Base-by-base conservation (phyloP, 108 stramenopile species). In the Aurantiochytrium sp. region DNA sequence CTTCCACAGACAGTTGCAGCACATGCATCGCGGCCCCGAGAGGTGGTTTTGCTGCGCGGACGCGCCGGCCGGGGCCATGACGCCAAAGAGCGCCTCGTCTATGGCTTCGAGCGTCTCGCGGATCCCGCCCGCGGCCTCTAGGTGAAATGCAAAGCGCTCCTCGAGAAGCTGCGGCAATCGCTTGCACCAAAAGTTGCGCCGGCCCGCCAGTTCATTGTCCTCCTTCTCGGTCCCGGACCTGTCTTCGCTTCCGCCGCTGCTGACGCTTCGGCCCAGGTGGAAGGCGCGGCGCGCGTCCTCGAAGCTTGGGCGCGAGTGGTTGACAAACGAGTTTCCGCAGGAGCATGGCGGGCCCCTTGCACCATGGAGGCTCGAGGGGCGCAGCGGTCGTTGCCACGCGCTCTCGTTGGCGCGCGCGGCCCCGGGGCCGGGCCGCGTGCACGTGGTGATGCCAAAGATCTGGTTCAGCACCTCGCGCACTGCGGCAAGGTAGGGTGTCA, bases 101-200 rank as follows among this genome's bases (percentile, higher is more conserved):
- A 65, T 65, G 10, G 15, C 34, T 19, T 24, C 24, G 3, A 65
- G 59, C 27, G 59, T 34, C 12, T 6, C 36, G 12, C 42, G 42
- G 17, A 81, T 42, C 24, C 42, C 45, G 12, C 45, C 21, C 0
- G 15, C 39, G 1, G 10, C 73, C 45, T 81, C 73, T 15, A 48
- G 73, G 19, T 30, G 45, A 81, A 81, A 81, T 6, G 32, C 6
- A 42, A 81, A 81, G 0, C 73, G 3, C 27, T 81, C 42, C 24
- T 81, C 19, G 6, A 81, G 73, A 37, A 81, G 24, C 30, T 12
- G 27, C 0, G 73, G 73, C 39, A 81, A 30, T n/a, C 45, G 39
- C n/a, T 48, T 41, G 45, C 73, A 81, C 73, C 73, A 81, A 81
- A 81, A 81, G n/a, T 81, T 81, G 27, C 73, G 39, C 1, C 73